phyloP scores from a whole-genome alignment of 495 filamentous ascomycete species.

The Penicillium paxilli region DNA sequence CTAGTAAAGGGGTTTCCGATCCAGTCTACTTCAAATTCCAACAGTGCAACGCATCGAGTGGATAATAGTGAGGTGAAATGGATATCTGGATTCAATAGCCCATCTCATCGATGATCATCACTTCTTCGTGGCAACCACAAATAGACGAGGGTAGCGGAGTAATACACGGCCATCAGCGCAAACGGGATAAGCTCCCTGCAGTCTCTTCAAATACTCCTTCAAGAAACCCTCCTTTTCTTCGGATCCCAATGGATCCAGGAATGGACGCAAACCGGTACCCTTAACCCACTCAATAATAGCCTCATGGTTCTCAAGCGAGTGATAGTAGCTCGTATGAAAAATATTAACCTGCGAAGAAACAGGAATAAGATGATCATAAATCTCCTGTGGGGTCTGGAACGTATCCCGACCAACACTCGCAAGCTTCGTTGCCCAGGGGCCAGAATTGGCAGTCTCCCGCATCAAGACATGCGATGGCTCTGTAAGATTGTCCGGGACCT shows the following conservation, averaged over 20 bases:
- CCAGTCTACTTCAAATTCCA: background rate
- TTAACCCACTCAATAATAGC: slow-evolving; percentile 59
- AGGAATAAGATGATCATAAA: slow-evolving; percentile 48
- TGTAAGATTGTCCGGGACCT: slow-evolving; percentile 52
- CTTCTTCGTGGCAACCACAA: slow-evolving; percentile 44
- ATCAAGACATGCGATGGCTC: slow-evolving; percentile 52
- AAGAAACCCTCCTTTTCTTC: slow-evolving; percentile 40
- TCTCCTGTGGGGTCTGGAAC: slow-evolving; percentile 43
- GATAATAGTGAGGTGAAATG: background rate
- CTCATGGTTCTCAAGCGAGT: slow-evolving; percentile 43
- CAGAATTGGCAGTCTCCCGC: slow-evolving; percentile 39
- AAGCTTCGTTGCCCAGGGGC: slow-evolving; percentile 38
- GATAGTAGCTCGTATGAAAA: slow-evolving; percentile 55
- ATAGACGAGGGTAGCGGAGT: slow-evolving; percentile 47
- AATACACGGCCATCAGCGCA: slow-evolving; percentile 45
- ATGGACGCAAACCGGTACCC: slow-evolving; percentile 54
- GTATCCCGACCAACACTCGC: slow-evolving; percentile 42
- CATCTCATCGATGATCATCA: background rate
- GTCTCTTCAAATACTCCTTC: slow-evolving; percentile 36
- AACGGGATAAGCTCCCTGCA: slow-evolving; percentile 37
- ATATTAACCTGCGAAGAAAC: slow-evolving; percentile 40
- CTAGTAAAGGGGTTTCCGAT: background rate
- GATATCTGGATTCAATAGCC: background rate
- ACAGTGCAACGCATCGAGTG: background rate
- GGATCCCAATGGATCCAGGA: slow-evolving; percentile 38